Base-by-base conservation (phyloP, 768 basidiomycete genomes). In the Xanthoconium stramineum region DNA sequence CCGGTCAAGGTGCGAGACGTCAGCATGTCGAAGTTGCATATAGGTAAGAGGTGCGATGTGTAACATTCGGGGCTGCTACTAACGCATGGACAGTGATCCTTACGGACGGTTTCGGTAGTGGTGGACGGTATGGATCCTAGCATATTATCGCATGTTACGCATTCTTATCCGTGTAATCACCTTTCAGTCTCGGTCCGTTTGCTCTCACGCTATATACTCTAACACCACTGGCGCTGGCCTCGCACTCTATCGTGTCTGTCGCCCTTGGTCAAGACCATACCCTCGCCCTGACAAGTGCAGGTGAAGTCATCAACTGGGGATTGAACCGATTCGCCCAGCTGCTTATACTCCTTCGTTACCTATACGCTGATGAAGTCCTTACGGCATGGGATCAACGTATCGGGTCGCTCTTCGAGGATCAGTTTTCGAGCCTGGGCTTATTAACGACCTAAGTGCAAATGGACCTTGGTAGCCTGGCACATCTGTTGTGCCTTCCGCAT, bases 201-300 rank as follows among this genome's bases (percentile, higher is more conserved):
- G 81, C 88, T 39, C 89, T 94, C 63, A 93, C 88, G 14, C 91
- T 94, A 68, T 88, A 88, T 58, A 76, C 78, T 13, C 78, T 93
- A 32, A 80, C 80, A 40, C 83, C 86, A 1, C 69, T 91, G 15
- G 66, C 80, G 1, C 80, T 83, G 30, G 75, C 88, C 43, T 72
- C 81, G 1, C 76, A 84, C 38, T 74, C 75, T 0, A 80, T 94
- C 32, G 73, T 78, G 7, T 75, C 83, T 14, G 81, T 98, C 28
- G 92, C 94, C 0, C 77, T 94, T 9, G 95, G 92, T 12, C 96
- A 96, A 69, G 97, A 99, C 64, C 97, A 98, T 67, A 95, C 95
- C 0, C 82, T 98, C 30, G 89, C 84, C 1, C 75, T 98, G 30
- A 95, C 94, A 0, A 81, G 77, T 28, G 68, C 79, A 0, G 94